These are phyloP conservation scores for Pichia sporocuriosa DNA, from an alignment of 805 yeast genomes.

Conservation along the genomic window DNA sequence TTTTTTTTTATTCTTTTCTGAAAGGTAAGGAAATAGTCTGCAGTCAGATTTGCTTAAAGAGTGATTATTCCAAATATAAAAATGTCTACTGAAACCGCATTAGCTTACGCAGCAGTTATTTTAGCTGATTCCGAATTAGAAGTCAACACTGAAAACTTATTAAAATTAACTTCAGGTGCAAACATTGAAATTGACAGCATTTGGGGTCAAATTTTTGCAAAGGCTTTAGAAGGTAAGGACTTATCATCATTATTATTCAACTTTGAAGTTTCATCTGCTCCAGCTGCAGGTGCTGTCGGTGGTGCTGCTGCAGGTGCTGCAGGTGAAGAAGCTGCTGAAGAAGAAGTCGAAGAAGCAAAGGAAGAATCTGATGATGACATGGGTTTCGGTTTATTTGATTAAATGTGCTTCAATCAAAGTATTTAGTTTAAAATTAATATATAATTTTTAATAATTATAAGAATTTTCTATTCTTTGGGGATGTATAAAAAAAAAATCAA, in stretches of 20 bases:
- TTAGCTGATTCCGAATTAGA: conserved; percentile 95
- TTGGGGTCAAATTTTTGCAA: conserved; percentile 79
- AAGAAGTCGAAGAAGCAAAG: conserved; percentile 51
- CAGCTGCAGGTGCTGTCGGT: conserved; percentile 43
- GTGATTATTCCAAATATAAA: conserved; percentile 33
- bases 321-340: conserved; percentile 43
- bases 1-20: neutral
- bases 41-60: conserved; percentile 33
- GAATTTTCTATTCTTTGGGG: neutral
- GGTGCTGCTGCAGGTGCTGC: conserved; percentile 42
- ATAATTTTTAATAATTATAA: conserved; percentile 1
- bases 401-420: conserved; percentile 20
- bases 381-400: conserved; percentile 91
- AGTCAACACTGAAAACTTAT: conserved; percentile 76
- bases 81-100: conserved; percentile 86
- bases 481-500: conserved; percentile 1
- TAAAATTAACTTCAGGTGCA: conserved; percentile 68
- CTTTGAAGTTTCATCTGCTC: conserved; percentile 45
- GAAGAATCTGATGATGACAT: conserved; percentile 78
- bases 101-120: conserved; percentile 96
- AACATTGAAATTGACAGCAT: conserved; percentile 68
- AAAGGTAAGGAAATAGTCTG: conserved; percentile 33
- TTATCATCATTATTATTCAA: conserved; percentile 59
- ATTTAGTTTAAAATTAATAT: conserved; percentile 2
- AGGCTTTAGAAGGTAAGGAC: conserved; percentile 77